Percentiles rank a stretch among this genome's conserved stretches.
Evolutionary conservation across 106 monocot species (phyloP).

Genomic region (Allium fistulosum): DNA sequence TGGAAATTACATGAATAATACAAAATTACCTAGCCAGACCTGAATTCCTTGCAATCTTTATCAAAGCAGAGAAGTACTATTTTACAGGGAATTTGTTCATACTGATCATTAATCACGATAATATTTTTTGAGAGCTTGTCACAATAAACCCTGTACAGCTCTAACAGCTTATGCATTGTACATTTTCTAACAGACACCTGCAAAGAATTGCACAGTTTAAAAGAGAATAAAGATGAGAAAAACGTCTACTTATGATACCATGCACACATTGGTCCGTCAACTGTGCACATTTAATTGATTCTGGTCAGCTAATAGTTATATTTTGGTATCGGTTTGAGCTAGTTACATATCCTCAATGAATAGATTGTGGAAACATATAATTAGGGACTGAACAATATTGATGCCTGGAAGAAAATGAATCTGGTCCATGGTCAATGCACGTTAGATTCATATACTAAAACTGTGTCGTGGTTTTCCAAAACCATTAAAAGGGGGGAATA

Average conservation of each 20-base stretch:
- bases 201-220: neutral
- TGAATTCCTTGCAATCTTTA: conserved; percentile 75
- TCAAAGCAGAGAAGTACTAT: conserved; percentile 74
- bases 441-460: no score
- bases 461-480: no score
- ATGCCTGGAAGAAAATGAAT: neutral
- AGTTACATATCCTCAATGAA: no score
- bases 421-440: neutral
- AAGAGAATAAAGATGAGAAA: neutral
- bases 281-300: no score
- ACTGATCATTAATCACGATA: conserved; percentile 27
- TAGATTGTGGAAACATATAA: no score
- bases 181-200: conserved; percentile 78
- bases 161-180: conserved; percentile 58
- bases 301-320: no score
- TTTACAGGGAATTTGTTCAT: conserved; percentile 87
- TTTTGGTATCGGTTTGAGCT: no score
- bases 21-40: conserved; percentile 29
- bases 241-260: no score
- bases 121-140: conserved; percentile 49
- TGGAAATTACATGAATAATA: neutral
- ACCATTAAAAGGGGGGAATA: no score
- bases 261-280: no score
- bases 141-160: conserved; percentile 79
- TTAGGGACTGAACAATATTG: no score